A percentile compares a stretch with the other conserved stretches of the same genome.
Conservation (phyloP, 2,329 filamentous ascomycete species). For the Microdochium bolleyi region DNA sequence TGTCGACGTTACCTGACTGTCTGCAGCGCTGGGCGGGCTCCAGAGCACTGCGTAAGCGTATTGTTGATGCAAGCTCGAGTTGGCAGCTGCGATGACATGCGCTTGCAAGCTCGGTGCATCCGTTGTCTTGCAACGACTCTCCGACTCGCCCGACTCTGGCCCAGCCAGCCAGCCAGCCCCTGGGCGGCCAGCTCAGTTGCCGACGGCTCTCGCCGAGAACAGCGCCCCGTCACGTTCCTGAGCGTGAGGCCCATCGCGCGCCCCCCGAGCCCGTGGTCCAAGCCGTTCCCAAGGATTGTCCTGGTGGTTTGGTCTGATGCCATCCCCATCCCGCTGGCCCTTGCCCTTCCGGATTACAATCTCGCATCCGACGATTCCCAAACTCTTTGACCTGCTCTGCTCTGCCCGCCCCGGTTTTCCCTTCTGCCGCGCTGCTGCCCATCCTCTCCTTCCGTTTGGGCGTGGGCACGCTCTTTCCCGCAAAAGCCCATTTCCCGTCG, state of each 20-base stretch:
- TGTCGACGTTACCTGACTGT: neutral
- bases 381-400: neutral
- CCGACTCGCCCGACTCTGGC: no score
- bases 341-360: neutral
- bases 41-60: no score
- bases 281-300: neutral
- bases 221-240: no score
- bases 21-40: neutral
- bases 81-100: neutral
- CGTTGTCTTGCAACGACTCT: neutral
- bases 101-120: neutral
- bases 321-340: neutral
- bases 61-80: neutral
- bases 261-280: neutral
- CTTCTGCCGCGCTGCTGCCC: neutral
- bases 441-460: neutral
- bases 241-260: neutral
- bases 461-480: neutral
- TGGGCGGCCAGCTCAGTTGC: neutral
- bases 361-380: neutral
- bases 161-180: neutral
- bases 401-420: slow-evolving; percentile 1
- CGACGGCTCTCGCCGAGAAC: neutral
- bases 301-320: neutral
- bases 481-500: neutral